Evolutionary conservation across 371 early-diverging fungal species (phyloP).

Genomic region (Circinella umbellata): DNA sequence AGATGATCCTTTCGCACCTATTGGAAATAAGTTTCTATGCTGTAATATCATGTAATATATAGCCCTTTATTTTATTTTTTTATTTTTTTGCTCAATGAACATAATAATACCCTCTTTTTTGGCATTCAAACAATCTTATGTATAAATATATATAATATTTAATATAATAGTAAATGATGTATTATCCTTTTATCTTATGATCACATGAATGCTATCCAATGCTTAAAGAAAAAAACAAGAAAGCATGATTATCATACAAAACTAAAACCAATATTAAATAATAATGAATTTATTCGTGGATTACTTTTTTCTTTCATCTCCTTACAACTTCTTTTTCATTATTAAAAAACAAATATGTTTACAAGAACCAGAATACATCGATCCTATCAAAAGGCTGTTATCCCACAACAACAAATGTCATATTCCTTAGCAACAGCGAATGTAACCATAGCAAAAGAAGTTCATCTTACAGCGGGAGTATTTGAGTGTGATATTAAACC

Average conservation of each 20-base stretch:
- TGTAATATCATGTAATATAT: conserved; percentile 17
- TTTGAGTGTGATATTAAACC: not conserved
- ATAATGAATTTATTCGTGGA: not conserved
- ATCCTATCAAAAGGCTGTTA: too few relatives aligned
- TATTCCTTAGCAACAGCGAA: not conserved
- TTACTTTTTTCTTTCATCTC: not conserved
- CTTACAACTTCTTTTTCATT: too few relatives aligned
- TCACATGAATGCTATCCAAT: not conserved
- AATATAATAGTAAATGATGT: too few relatives aligned
- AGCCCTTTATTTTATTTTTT: not conserved
- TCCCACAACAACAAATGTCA: too few relatives aligned
- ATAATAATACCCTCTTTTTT: not conserved
- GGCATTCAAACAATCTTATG: too few relatives aligned
- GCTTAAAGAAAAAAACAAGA: not conserved
- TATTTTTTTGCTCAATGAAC: not conserved
- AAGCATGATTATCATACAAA: not conserved
- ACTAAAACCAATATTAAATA: not conserved
- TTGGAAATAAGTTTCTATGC: conserved; percentile 9
- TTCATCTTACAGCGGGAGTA: too few relatives aligned
- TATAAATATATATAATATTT: too few relatives aligned
- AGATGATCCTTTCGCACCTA: conserved; percentile 32
- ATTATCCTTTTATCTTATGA: too few relatives aligned
- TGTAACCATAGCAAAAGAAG: not conserved
- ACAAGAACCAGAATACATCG: too few relatives aligned
- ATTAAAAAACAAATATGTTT: too few relatives aligned